Conservation (phyloP, 345 rosid species). For the Excoecaria cochinchinensis region DNA sequence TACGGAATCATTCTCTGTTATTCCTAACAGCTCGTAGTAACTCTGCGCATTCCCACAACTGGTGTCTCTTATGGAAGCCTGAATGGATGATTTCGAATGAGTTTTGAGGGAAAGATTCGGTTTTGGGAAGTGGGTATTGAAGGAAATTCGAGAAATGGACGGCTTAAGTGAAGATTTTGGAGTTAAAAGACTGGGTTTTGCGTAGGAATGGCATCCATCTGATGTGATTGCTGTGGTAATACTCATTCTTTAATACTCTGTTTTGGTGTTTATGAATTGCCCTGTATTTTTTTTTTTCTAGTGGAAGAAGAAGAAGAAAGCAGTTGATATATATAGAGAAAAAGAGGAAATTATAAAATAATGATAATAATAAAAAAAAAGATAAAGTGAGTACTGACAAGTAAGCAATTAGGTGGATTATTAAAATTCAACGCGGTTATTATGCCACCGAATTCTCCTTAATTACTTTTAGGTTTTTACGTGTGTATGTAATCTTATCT, state of each 20-base stretch:
- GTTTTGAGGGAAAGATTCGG: not conserved
- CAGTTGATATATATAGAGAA: not conserved
- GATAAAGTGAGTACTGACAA: too few species aligned
- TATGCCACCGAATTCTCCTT: not conserved
- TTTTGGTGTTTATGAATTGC: not conserved
- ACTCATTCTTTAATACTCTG: not conserved
- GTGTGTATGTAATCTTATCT: too few species aligned
- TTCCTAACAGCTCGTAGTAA: conserved; percentile 76
- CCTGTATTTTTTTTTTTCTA: not conserved
- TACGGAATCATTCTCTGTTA: conserved; percentile 50
- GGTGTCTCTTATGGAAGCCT: not conserved
- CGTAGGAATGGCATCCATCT: not conserved
- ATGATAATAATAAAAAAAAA: not conserved
- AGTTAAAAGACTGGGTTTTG: not conserved
- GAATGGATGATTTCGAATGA: not conserved
- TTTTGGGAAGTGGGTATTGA: conserved; percentile 1
- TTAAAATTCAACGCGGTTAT: not conserved
- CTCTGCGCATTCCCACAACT: conserved; percentile 6
- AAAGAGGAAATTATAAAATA: not conserved
- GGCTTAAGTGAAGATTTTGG: not conserved
- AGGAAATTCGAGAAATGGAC: not conserved
- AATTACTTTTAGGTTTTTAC: too few species aligned
- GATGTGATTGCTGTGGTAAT: not conserved
- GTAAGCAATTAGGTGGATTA: not conserved
- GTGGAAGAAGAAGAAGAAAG: not conserved